Conservation (phyloP, 2,329 filamentous ascomycete genomes). For the Graphilbum ipis-grandicollis region DNA sequence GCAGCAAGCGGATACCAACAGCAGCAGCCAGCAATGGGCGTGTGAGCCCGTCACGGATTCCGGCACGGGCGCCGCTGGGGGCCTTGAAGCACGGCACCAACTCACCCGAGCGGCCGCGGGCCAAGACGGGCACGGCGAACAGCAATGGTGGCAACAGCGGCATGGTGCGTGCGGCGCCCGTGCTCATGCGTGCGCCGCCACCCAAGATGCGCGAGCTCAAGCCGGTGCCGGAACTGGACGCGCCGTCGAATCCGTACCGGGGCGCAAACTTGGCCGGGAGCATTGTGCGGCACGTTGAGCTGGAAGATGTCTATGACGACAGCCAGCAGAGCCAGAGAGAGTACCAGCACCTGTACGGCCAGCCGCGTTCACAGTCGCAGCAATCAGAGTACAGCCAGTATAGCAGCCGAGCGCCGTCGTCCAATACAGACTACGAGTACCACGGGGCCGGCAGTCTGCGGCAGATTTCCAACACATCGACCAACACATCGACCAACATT, state of each 20-base stretch:
- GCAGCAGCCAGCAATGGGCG: slow-evolving; percentile 5
- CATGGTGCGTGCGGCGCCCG: slow-evolving; percentile 35
- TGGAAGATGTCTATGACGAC: slow-evolving; percentile 80
- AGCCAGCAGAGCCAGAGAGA: neutral
- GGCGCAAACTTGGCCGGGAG: slow-evolving; percentile 30
- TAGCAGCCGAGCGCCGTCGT: too few relatives aligned
- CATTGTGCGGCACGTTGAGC: slow-evolving; percentile 42
- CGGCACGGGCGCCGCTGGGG: slow-evolving; percentile 50
- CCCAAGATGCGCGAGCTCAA: slow-evolving; percentile 81
- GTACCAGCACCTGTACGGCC: slow-evolving; percentile 1
- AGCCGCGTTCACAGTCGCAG: slow-evolving; percentile 7
- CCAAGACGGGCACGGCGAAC: slow-evolving; percentile 21
- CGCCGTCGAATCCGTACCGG: slow-evolving; percentile 30
- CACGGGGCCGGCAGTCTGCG: slow-evolving; percentile 31
- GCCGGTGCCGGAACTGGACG: slow-evolving; percentile 31
- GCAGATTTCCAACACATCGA: slow-evolving; percentile 64
- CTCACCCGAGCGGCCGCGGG: slow-evolving; percentile 56
- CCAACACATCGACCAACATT: slow-evolving; percentile 56
- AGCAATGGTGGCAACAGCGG: slow-evolving; percentile 14
- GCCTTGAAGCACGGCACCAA: slow-evolving; percentile 56
- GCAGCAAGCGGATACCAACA: slow-evolving; percentile 9
- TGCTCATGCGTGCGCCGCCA: slow-evolving; percentile 49
- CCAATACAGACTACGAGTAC: too few relatives aligned
- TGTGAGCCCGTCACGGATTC: slow-evolving; percentile 49
- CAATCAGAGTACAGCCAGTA: slow-evolving; percentile 3